A percentile compares a stretch with the other conserved stretches of the same genome.
Evolutionary conservation across 495 filamentous ascomycete genomes (phyloP).

Genomic region (Bryoglossum gracile): DNA sequence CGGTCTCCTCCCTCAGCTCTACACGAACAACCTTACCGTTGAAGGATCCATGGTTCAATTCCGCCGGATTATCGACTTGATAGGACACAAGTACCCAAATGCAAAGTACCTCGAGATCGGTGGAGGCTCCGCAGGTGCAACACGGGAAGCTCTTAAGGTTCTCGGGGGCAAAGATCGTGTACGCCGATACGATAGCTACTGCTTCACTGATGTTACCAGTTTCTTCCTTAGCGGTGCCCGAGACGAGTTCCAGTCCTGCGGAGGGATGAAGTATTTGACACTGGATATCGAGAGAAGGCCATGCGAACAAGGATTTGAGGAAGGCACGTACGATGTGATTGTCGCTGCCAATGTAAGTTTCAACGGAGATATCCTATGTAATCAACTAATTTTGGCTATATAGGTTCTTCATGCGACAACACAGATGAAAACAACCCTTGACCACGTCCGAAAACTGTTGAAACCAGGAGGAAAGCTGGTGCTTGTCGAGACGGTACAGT

Average conservation of each 20-base stretch:
- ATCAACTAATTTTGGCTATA: too few relatives aligned
- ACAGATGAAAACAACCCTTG: slow-evolving; percentile 40
- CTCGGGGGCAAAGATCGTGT: background rate
- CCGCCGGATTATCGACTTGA: too few relatives aligned
- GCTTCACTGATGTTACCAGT: slow-evolving; percentile 34
- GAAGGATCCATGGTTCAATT: too few relatives aligned
- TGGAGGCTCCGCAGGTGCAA: slow-evolving; percentile 30
- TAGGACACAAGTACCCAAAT: too few relatives aligned
- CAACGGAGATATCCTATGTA: too few relatives aligned
- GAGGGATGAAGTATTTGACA: slow-evolving; percentile 29
- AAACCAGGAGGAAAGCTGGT: slow-evolving; percentile 27
- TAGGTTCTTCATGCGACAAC: slow-evolving; percentile 49
- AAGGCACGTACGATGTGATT: slow-evolving; percentile 34
- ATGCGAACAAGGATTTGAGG: slow-evolving; percentile 31
- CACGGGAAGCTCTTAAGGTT: slow-evolving; percentile 9
- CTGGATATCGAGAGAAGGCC: slow-evolving; percentile 36
- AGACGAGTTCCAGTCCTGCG: slow-evolving; percentile 26
- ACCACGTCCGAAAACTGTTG: slow-evolving; percentile 31
- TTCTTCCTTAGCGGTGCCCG: slow-evolving; percentile 35
- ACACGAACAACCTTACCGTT: too few relatives aligned
- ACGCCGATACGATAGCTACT: slow-evolving; percentile 22
- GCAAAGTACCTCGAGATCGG: slow-evolving; percentile 39
- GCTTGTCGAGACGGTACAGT: too few relatives aligned
- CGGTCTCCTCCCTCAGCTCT: too few relatives aligned
- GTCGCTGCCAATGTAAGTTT: slow-evolving; percentile 36